A percentile compares a stretch with the other conserved stretches of the same genome.
These are phyloP conservation scores for Cladosporium halotolerans DNA, from an alignment of 2,329 filamentous ascomycete genomes.

Conservation along the genomic window DNA sequence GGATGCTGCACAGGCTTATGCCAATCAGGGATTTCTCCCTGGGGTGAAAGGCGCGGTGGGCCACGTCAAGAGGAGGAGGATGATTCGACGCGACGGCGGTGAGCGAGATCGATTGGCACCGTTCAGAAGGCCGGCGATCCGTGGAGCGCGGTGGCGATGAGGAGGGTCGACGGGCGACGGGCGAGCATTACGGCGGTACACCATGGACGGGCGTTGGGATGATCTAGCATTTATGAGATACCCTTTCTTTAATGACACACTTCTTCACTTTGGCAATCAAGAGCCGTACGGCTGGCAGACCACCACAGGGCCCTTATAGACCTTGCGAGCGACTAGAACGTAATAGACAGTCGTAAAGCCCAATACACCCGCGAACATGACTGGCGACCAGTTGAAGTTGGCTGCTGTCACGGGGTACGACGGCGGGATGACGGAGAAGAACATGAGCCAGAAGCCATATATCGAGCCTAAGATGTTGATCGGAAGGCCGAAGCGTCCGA, in stretches of 20 bases:
- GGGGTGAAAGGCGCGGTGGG: slow-evolving; percentile 16
- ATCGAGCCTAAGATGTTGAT: slow-evolving; percentile 20
- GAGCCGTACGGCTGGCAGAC: neutral
- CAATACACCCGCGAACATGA: slow-evolving; percentile 27
- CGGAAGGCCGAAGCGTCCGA: slow-evolving; percentile 19
- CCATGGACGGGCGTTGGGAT: no score
- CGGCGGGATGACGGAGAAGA: slow-evolving; percentile 25
- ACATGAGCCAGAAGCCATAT: slow-evolving; percentile 21
- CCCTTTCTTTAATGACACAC: no score
- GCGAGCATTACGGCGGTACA: no score
- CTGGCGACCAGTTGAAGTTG: slow-evolving; percentile 26
- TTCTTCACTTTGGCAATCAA: no score
- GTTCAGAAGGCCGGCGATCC: no score
- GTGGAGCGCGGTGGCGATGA: no score
- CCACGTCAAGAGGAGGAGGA: neutral
- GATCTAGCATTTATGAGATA: no score
- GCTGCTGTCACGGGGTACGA: slow-evolving; percentile 21
- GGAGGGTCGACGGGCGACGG: no score
- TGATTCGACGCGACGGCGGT: neutral
- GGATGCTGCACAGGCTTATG: slow-evolving; percentile 45
- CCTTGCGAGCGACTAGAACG: neutral
- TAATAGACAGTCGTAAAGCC: slow-evolving; percentile 16
- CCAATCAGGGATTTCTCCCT: slow-evolving; percentile 25
- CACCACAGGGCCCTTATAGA: slow-evolving; percentile 2
- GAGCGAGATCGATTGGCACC: neutral